A percentile compares a stretch with the other conserved stretches of the same genome.
Evolutionary conservation across 768 basidiomycete species (phyloP).

Genomic region (Tylopilus sp.): DNA sequence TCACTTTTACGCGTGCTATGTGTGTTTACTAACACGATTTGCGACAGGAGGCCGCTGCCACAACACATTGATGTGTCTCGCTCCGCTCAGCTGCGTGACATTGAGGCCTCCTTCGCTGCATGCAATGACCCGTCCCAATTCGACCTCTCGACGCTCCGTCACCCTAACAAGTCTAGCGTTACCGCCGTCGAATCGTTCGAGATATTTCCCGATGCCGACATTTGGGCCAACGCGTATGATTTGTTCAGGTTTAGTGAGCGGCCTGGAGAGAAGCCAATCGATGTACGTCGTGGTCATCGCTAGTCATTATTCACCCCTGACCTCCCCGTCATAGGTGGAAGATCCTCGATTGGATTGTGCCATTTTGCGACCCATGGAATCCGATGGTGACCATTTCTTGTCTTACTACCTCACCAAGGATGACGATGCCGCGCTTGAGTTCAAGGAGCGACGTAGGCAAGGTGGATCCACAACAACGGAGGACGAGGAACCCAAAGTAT

Average conservation of each 20-base stretch:
- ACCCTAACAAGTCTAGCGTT: slow-evolving; percentile 76
- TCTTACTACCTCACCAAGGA: slow-evolving; percentile 80
- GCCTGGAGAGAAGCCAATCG: slow-evolving; percentile 71
- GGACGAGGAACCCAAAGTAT: slow-evolving; percentile 53
- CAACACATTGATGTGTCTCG: slow-evolving; percentile 67
- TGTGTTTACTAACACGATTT: not conserved
- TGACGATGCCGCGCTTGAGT: slow-evolving; percentile 61
- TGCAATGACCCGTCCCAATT: slow-evolving; percentile 51
- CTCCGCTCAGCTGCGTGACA: slow-evolving; percentile 69
- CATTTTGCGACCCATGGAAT: slow-evolving; percentile 82
- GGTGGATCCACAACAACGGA: slow-evolving; percentile 44
- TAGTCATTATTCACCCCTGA: not conserved
- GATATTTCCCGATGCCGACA: slow-evolving; percentile 76
- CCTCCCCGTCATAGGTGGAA: slow-evolving; percentile 44
- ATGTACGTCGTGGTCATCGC: slow-evolving; percentile 42
- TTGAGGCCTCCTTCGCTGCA: slow-evolving; percentile 72
- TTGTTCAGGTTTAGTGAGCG: slow-evolving; percentile 81
- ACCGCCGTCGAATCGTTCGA: slow-evolving; percentile 80
- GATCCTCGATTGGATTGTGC: slow-evolving; percentile 85
- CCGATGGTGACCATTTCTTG: slow-evolving; percentile 84
- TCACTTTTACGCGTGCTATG: not conserved
- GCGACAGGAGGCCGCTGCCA: slow-evolving; percentile 45
- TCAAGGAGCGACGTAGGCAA: slow-evolving; percentile 55
- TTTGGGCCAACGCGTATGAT: slow-evolving; percentile 90
- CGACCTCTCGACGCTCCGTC: slow-evolving; percentile 55